Conservation (phyloP, 2,329 filamentous ascomycete genomes). For the Diplodia mutila region DNA sequence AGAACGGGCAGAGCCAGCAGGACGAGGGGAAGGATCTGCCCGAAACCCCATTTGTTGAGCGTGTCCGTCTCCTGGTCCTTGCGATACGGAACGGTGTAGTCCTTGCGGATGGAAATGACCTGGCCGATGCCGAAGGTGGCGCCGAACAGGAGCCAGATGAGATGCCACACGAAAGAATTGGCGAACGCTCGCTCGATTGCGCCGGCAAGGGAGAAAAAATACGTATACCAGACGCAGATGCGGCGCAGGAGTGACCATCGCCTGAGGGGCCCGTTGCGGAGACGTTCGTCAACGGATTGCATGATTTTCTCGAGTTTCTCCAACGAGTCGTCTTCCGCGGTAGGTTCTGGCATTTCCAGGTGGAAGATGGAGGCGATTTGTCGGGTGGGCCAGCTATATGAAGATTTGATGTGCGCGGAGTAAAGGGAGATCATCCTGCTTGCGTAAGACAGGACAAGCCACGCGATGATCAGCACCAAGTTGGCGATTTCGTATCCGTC, state of each 20-base stretch:
- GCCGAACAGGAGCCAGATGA: conserved; percentile 8
- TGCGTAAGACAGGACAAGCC: neutral
- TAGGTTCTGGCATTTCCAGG: neutral
- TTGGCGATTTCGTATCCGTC: conserved; percentile 1
- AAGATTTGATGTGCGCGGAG: neutral
- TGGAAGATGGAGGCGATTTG: neutral
- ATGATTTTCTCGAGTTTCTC: neutral
- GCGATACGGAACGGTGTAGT: neutral
- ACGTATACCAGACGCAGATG: neutral
- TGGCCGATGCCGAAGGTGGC: conserved; percentile 10
- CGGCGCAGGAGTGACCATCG: neutral
- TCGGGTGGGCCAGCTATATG: neutral
- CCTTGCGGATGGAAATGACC: conserved; percentile 13
- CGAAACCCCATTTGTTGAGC: conserved; percentile 32
- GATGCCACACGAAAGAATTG: conserved; percentile 11
- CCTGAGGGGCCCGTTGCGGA: neutral
- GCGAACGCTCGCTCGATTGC: neutral
- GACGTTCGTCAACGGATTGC: neutral
- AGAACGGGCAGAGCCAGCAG: conserved; percentile 33
- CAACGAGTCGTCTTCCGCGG: conserved; percentile 3
- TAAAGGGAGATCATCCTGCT: conserved; percentile 12
- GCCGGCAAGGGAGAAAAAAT: conserved; percentile 12
- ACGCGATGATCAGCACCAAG: neutral
- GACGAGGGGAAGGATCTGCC: conserved; percentile 35
- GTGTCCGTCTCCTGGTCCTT: conserved; percentile 29